Evolutionary conservation across 441 rosid genomes (phyloP).

Genomic region (Macaranga tanarius): DNA sequence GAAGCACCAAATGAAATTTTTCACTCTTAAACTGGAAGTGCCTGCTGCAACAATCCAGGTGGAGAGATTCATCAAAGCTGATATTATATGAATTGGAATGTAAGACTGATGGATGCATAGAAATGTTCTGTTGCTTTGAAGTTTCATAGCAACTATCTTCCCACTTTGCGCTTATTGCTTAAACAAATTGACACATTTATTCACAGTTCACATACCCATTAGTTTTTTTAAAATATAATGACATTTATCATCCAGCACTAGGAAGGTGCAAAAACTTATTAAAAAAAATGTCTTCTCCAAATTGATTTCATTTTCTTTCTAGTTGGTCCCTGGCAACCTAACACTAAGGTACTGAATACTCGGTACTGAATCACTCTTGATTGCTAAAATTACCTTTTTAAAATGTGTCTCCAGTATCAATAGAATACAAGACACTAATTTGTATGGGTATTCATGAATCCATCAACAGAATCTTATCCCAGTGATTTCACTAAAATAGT

Average conservation of each 20-base stretch:
- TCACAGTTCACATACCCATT: conserved; percentile 8
- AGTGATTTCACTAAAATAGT: neutral
- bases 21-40: neutral
- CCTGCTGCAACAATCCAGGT: neutral
- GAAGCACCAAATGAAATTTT: neutral
- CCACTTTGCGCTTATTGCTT: neutral
- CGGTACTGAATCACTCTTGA: neutral
- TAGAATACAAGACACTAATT: neutral
- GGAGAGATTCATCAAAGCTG: neutral
- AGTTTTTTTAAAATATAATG: too few relatives aligned
- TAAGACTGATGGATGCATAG: neutral
- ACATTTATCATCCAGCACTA: neutral
- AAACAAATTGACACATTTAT: conserved; percentile 8
- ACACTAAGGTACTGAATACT: neutral
- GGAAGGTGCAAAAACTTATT: neutral
- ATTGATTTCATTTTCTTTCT: neutral
- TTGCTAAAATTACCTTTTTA: neutral
- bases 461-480: neutral
- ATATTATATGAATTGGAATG: neutral
- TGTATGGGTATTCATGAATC: neutral
- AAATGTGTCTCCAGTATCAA: neutral
- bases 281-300: neutral
- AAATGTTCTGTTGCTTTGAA: neutral
- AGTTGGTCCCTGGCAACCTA: neutral
- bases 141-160: conserved; percentile 5